Evolutionary conservation across 192 early-diverging fungal species (phyloP).

Genomic region (Backusella westeae): DNA sequence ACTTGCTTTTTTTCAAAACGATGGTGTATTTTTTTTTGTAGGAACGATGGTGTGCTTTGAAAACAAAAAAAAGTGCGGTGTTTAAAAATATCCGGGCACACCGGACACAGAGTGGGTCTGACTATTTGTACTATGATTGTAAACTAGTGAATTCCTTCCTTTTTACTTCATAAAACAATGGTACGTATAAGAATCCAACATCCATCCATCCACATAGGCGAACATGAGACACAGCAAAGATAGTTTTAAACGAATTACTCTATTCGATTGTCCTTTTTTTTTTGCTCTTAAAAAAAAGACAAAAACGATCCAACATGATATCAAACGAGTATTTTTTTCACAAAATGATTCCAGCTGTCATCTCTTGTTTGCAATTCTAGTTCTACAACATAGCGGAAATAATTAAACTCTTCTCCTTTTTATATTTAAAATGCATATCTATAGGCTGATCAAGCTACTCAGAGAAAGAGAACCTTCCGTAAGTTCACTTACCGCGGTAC

Average conservation of each 20-base stretch:
- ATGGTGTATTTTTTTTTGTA: too few relatives aligned
- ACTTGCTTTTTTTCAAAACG: too few relatives aligned
- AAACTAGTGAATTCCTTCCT: slow-evolving; percentile 1
- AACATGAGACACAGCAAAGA: neutral
- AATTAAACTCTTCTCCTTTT: neutral
- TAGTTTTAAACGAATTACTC: neutral
- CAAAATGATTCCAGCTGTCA: slow-evolving; percentile 3
- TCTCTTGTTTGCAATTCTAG: neutral
- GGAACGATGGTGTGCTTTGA: neutral
- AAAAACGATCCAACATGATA: neutral
- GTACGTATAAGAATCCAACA: neutral
- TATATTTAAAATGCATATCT: neutral
- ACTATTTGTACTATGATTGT: slow-evolving; percentile 1
- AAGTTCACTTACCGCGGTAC: slow-evolving; percentile 99
- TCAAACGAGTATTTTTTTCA: neutral
- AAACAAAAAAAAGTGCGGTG: neutral
- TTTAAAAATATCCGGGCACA: neutral
- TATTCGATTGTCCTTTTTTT: neutral
- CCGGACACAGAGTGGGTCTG: neutral
- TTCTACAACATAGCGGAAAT: neutral
- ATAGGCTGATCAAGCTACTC: slow-evolving; percentile 30
- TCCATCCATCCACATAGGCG: neutral
- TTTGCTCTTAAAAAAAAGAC: neutral
- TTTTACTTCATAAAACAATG: neutral
- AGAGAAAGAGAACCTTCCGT: slow-evolving; percentile 95